Base-by-base conservation (phyloP, 352 stramenopile genomes). In the Phytophthora litchii region DNA sequence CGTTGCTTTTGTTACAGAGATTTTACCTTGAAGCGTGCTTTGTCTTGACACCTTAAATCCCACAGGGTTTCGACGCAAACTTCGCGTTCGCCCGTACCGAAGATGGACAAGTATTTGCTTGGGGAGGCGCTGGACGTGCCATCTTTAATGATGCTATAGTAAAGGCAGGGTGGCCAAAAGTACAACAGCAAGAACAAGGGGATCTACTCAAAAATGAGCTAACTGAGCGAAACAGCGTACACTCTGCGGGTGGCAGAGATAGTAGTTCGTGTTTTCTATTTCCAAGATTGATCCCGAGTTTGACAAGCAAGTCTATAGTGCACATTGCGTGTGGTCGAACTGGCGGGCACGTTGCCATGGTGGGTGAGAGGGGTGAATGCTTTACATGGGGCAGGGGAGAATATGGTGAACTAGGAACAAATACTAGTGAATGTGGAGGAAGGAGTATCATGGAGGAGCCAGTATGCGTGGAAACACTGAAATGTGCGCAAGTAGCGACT, bases 101-200 rank as follows among this genome's bases (percentile, higher is more conserved):
- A 19, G 78, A 91, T 9, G 87, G 80, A 2, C 84, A 94, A 27
- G 75, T 98, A 11, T 97, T 94, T 59, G 67, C 70, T 10, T 98
- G 93, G 92, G 94, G 93, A 14, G 94, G 94, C 6, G 83, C 79
- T 9, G 78, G 80, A 3, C 65, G 45, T 49, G 62, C 76, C 9
- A 47, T 85, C 4, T 74, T 79, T 14, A 67, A 82, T 37, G 44
- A 47, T 44, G 36, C 29, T 8, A 17, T 23, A 7, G 31, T 10
- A 5, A 56, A 56, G 34, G 1, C 23, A 25, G 8, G 20, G 19
- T 27, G 21, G 49, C 20, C 16, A 56, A 45, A 50, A 41, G 11
- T 29, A 3, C 50, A 64, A 12, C 56, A 54, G 9, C n/a, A 54
- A 47, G 17, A 60, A 44, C 21, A 41, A 49, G 21, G 25, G 9